Base-by-base conservation (phyloP, 2,329 filamentous ascomycete genomes). In the Xylogone sp. region DNA sequence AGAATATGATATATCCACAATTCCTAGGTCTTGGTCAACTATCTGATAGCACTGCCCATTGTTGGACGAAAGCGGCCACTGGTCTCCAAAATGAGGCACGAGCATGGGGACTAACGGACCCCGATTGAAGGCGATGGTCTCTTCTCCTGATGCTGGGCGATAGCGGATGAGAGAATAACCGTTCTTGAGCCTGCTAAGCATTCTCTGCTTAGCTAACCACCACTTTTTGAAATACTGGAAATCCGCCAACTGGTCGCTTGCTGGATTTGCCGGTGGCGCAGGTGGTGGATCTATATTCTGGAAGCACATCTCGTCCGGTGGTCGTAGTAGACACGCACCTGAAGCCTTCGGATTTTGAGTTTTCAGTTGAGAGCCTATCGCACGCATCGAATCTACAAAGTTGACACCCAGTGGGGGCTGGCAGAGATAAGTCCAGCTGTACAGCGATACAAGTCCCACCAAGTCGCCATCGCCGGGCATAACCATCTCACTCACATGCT, bases 1-100 rank as follows among this genome's bases (percentile, higher is more conserved):
- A 0, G 67, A 68, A 57, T 76, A 77, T 0, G 69, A 69, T 1
- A 75, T 47, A 52, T 77, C 74, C 67, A 76, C 72, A 4, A 76
- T 56, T 0, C 69, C 69, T 0, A 68, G 3, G 1, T 67, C 34
- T 7, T 55, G 49, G 43, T 77, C 74, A 0, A 75, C 49, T 18
- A 76, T 68, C 51, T 72, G 66, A n/a, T 72, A 56, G 24, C 74
- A 66, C 0, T 53, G 46, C 0, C 68, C 67, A 0, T 59, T 65
- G 42, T 63, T 72, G 7, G 72, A 74, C 16, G 48, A 53, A 1
- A 44, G 45, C 1, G 49, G 52, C 31, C 46, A 52, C 19, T 45
- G 10, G 4, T 24, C 19, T 16, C n/a, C 24, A 58, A 13, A 19
- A 51, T 42, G 42, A 3, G 34, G 34, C 16, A 18, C 49, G 1